Percentiles rank a stretch among this genome's conserved stretches.
Conservation (phyloP, 2,329 filamentous ascomycete genomes). For the Aspergillus latus region DNA sequence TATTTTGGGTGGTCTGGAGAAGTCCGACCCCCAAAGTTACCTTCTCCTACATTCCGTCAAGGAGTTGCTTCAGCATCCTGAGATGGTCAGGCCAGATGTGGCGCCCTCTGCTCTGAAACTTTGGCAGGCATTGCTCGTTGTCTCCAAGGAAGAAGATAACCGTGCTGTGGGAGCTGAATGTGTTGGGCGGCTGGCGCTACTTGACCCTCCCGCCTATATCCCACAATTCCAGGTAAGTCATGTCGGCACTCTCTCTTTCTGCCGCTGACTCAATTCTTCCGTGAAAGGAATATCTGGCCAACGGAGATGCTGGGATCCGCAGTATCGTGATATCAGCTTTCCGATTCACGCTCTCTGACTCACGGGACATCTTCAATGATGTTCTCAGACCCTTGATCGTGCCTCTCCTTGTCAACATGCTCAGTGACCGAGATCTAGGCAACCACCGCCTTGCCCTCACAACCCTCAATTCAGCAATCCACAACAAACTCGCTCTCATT, state of each 20-base stretch:
- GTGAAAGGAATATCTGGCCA: constrained; percentile 57
- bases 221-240: constrained; percentile 73
- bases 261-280: not conserved
- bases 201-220: constrained; percentile 82
- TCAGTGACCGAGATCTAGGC: constrained; percentile 79
- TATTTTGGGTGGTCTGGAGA: constrained; percentile 72
- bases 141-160: constrained; percentile 84
- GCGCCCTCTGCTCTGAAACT: constrained; percentile 71
- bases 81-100: constrained; percentile 73
- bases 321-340: constrained; percentile 92
- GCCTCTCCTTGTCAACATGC: constrained; percentile 82
- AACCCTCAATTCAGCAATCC: constrained; percentile 87
- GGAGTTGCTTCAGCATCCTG: constrained; percentile 82
- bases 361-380: constrained; percentile 78
- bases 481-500: constrained; percentile 91
- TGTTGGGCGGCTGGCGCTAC: constrained; percentile 82
- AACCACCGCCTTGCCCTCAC: constrained; percentile 90
- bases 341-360: constrained; percentile 89
- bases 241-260: not conserved
- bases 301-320: constrained; percentile 63
- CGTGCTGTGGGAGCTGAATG: constrained; percentile 93
- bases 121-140: constrained; percentile 79
- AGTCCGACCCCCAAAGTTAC: constrained; percentile 72
- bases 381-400: constrained; percentile 76
- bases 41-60: constrained; percentile 90